Percentiles rank a stretch among this genome's conserved stretches.
These are phyloP conservation scores for Candida boidinii DNA, from an alignment of 805 yeast genomes.

Conservation along the genomic window DNA sequence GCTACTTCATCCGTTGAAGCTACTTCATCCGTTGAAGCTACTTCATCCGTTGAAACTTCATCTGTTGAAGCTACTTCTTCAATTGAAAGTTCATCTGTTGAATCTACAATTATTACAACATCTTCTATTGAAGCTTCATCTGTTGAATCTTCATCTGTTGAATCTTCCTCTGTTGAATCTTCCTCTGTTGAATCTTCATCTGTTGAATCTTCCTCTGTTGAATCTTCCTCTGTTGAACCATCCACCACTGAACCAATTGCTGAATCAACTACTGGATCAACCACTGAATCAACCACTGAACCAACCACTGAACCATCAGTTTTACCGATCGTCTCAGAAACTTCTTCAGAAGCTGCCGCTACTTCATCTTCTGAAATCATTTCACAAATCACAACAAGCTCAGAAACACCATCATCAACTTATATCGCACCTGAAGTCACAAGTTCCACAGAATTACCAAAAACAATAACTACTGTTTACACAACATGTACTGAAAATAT, in stretches of 20 bases:
- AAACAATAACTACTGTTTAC: slow-evolving; percentile 2
- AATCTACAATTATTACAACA: neutral
- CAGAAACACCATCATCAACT: slow-evolving; percentile 2
- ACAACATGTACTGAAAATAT: slow-evolving; percentile 8
- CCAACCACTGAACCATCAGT: neutral
- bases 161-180: slow-evolving; percentile 1
- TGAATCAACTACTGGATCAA: too few relatives aligned
- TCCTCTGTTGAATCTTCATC: slow-evolving; percentile 1
- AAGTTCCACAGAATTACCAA: slow-evolving; percentile 3
- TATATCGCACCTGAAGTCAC: slow-evolving; percentile 2
- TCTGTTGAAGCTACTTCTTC: neutral
- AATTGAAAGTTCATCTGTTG: neutral
- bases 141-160: neutral
- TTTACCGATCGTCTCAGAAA: neutral
- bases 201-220: neutral
- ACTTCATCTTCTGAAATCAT: slow-evolving; percentile 2
- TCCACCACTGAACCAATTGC: neutral
- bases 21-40: neutral
- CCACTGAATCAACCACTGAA: neutral
- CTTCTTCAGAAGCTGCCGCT: neutral
- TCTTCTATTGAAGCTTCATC: neutral
- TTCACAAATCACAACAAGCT: slow-evolving; percentile 4
- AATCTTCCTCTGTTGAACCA: slow-evolving; percentile 2
- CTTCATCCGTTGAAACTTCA: neutral
- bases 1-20: slow-evolving; percentile 6